phyloP scores from a whole-genome alignment of 1,284 basidiomycete genomes.

The Puccinia novopanici region DNA sequence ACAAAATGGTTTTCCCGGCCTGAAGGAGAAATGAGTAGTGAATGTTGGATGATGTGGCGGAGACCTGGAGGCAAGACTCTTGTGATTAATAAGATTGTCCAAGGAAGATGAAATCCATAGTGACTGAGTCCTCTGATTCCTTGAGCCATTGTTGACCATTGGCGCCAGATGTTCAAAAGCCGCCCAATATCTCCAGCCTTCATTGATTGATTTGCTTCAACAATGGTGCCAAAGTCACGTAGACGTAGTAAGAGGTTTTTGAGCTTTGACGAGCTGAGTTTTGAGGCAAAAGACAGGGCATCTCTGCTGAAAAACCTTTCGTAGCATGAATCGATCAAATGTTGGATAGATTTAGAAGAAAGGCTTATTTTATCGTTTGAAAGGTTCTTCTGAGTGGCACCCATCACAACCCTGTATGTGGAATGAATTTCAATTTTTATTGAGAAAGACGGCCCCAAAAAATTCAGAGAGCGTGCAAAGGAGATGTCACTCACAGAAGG shows the following conservation, averaged over 20 bases:
- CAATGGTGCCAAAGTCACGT: not conserved
- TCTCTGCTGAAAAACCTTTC: not conserved
- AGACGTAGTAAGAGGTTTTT: not conserved
- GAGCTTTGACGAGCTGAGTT: not conserved
- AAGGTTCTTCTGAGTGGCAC: not conserved
- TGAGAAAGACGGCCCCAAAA: not conserved
- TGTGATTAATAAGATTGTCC: not conserved
- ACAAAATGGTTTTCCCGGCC: not conserved
- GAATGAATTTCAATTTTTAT: not conserved
- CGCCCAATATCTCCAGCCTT: not conserved
- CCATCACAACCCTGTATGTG: not conserved
- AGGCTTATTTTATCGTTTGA: not conserved
- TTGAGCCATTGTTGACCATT: not conserved
- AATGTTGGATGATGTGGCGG: not conserved
- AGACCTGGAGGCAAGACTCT: not conserved
- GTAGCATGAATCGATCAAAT: not conserved
- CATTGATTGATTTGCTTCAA: not conserved
- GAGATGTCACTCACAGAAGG: not conserved
- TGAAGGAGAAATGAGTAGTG: not conserved
- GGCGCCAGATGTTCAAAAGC: not conserved
- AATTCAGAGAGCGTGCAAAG: not conserved
- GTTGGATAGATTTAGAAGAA: not conserved
- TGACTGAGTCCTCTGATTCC: not conserved
- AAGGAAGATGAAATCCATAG: not conserved
- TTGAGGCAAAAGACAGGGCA: not conserved